Conservation (phyloP, 768 basidiomycete genomes). For the Leccinum uliginosum region DNA sequence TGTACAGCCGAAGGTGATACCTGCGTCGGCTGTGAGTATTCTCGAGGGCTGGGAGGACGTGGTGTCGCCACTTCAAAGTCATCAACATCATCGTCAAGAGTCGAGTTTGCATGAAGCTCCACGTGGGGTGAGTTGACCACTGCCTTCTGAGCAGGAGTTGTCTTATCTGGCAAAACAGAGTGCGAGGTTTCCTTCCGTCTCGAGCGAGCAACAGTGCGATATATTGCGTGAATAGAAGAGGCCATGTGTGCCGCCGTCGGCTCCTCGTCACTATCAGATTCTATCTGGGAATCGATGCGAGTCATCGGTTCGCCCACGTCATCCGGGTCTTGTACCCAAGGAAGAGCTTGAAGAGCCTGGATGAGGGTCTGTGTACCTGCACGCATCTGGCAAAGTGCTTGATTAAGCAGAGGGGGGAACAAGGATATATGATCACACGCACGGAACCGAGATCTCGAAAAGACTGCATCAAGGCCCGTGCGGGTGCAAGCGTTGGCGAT, state of each 20-base stretch:
- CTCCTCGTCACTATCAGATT: constrained; percentile 68
- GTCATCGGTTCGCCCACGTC: constrained; percentile 59
- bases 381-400: constrained; percentile 55
- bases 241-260: constrained; percentile 46
- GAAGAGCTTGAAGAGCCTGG: constrained; percentile 82
- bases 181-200: constrained; percentile 37
- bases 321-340: constrained; percentile 68
- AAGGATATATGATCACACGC: constrained; percentile 25
- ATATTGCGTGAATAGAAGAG: constrained; percentile 85
- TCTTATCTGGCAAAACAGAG: constrained; percentile 10
- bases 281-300: constrained; percentile 36
- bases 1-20: constrained; percentile 8
- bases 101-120: constrained; percentile 30
- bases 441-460: constrained; percentile 74
- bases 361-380: constrained; percentile 86
- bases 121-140: constrained; percentile 32
- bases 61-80: constrained; percentile 58
- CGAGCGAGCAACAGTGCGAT: constrained; percentile 73
- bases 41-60: constrained; percentile 27
- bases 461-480: constrained; percentile 44
- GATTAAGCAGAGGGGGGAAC: neutral
- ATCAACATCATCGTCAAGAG: constrained; percentile 50
- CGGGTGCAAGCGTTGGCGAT: constrained; percentile 49
- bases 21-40: constrained; percentile 4
- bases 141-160: constrained; percentile 9